phyloP scores from a whole-genome alignment of 768 basidiomycete species.

The Suillus luteus region DNA sequence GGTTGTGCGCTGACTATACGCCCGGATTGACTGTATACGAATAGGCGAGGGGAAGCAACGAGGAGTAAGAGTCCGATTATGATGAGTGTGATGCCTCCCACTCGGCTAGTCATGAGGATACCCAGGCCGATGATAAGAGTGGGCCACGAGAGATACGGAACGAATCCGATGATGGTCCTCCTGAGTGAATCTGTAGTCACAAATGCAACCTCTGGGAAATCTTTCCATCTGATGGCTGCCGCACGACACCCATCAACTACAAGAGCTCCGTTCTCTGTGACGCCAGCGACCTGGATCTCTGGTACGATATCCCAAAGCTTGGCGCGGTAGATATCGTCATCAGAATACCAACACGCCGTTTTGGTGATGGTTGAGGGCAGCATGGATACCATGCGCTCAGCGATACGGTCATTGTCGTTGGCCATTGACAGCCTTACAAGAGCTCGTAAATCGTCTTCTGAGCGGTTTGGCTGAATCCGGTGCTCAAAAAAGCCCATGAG shows the following conservation, averaged over 20 bases:
- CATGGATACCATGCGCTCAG: conserved; percentile 25
- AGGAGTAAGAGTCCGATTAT: conserved; percentile 11
- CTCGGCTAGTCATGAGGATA: not conserved
- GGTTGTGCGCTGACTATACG: conserved; percentile 20
- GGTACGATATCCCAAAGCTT: conserved; percentile 24
- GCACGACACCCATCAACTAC: conserved; percentile 23
- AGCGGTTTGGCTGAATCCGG: conserved; percentile 18
- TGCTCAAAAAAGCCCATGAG: conserved; percentile 28
- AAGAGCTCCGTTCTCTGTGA: conserved; percentile 20
- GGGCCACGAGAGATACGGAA: conserved; percentile 19
- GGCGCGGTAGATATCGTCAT: conserved; percentile 19
- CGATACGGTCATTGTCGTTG: conserved; percentile 25
- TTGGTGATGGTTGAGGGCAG: conserved; percentile 11
- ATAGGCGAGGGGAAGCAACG: conserved; percentile 9
- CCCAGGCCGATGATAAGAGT: conserved; percentile 12
- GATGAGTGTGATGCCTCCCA: conserved; percentile 9
- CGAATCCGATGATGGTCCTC: conserved; percentile 7
- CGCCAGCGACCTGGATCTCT: conserved; percentile 22
- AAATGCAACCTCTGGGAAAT: conserved; percentile 20
- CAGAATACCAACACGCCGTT: conserved; percentile 22
- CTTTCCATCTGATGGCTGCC: conserved; percentile 24
- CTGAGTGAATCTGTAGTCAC: conserved; percentile 14
- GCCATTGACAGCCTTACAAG: conserved; percentile 25
- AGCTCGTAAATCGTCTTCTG: conserved; percentile 20
- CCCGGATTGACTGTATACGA: conserved; percentile 20